phyloP scores from a whole-genome alignment of 306 rosid genomes.

The Cucurbita moschata region DNA sequence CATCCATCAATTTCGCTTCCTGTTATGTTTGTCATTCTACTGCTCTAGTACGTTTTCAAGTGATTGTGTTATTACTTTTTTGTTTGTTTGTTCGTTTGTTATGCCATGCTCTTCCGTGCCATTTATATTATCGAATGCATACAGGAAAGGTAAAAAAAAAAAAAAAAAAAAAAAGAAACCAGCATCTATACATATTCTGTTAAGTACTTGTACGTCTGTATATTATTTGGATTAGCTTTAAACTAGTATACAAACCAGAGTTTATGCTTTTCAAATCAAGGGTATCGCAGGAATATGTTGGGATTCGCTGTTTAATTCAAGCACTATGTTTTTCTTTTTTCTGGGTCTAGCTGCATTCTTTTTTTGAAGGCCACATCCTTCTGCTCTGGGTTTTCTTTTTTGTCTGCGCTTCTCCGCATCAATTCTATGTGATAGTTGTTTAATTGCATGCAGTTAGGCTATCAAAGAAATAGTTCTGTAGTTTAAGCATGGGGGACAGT shows the following conservation, averaged over 20 bases:
- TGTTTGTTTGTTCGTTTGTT: too few relatives aligned
- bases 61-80: neutral
- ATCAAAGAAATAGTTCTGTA: constrained; percentile 5
- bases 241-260: neutral
- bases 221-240: neutral
- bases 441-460: constrained; percentile 12
- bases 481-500: constrained; percentile 52
- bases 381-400: neutral
- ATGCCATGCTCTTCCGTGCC: neutral
- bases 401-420: neutral
- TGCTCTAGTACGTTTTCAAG: too few relatives aligned
- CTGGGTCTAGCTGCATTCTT: neutral
- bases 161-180: neutral
- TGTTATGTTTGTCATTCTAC: neutral
- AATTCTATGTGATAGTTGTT: neutral
- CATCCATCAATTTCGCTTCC: neutral
- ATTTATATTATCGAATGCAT: too few relatives aligned
- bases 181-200: neutral
- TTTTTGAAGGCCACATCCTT: neutral
- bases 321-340: neutral
- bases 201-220: neutral
- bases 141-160: too few relatives aligned
- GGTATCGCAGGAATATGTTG: neutral
- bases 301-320: neutral
- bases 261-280: neutral